phyloP scores from a whole-genome alignment of 306 rosid species.

The Cicer arietinum region DNA sequence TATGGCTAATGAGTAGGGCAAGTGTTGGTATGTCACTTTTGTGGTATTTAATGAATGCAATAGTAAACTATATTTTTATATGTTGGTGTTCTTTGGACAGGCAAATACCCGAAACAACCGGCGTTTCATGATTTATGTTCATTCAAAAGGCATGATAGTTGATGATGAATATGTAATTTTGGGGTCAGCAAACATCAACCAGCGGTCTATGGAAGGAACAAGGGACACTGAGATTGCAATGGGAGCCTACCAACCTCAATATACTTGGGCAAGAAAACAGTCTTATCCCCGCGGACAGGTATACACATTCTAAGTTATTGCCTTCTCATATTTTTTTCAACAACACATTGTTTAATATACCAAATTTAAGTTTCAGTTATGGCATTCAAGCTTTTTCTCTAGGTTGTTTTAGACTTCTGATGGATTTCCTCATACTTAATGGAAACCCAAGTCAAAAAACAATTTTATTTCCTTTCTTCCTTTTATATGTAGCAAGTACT shows the following conservation, averaged over 20 bases:
- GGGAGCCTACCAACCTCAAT: slow-evolving; percentile 89
- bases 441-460: not conserved
- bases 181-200: slow-evolving; percentile 98
- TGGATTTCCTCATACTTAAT: slow-evolving; percentile 10
- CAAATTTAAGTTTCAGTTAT: slow-evolving; percentile 8
- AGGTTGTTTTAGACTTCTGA: slow-evolving; percentile 10
- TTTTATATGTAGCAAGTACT: not conserved
- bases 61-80: slow-evolving; percentile 25
- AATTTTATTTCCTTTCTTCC: slow-evolving; percentile 7
- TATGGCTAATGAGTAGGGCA: slow-evolving; percentile 1
- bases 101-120: slow-evolving; percentile 70
- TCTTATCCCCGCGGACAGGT: slow-evolving; percentile 85
- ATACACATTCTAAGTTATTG: slow-evolving; percentile 24
- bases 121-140: slow-evolving; percentile 97
- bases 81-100: slow-evolving; percentile 56
- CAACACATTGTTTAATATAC: not conserved
- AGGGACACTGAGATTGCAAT: slow-evolving; percentile 99
- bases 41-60: not conserved
- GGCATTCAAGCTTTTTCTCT: slow-evolving; percentile 16
- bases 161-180: slow-evolving; percentile 90
- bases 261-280: slow-evolving; percentile 78
- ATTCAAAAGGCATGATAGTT: slow-evolving; percentile 97
- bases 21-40: not conserved
- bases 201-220: slow-evolving; percentile 97
- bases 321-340: slow-evolving; percentile 28